Evolutionary conservation across 176 grass and related monocot genomes (phyloP), one percentile per base, ranked within the genome.

Genomic region (Aegilops longissima): DNA sequence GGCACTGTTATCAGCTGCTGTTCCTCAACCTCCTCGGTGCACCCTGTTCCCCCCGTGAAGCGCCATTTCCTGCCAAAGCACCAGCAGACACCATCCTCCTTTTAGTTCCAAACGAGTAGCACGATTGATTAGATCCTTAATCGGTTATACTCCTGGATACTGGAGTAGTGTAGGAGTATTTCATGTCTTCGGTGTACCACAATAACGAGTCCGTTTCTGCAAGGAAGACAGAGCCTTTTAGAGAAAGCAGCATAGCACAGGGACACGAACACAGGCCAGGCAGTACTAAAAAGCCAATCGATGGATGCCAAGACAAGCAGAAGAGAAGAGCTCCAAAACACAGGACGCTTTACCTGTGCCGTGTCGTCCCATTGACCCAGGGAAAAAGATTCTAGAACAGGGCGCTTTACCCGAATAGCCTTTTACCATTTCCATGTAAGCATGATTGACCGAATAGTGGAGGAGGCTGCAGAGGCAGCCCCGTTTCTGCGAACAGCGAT

Each of bases 381-480:
- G 42, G 38, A 18, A 86, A 86, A 86, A 73, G 79, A 42, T 87
- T 83, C 67, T 5, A 68, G 30, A 80, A 73, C 59, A 87, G 18
- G 67, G 12, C 49, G 33, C 84, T 25, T 87, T 74, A 83, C 75
- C 74, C 30, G 59, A 73, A 10, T 58, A 61, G n/a, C 80, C 44
- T 90, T 90, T 90, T 90, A 80, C 89, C 89, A 66, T 84, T 83
- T 90, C 80, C 27, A 18, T 80, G 58, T 49, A 84, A 67, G 85
- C 85, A 87, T 84, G 85, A 87, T 45, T 67, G 80, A 75, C 86
- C 67, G 83, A 84, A 87, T 45, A 75, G 74, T 47, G 61, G 40
- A 84, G 87, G 61, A 68, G 12, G 38, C 36, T 24, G 59, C 69
- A 30, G 20, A 24, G 35, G 59, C 68, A 76, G 13, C 12, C 79